A percentile compares a stretch with the other conserved stretches of the same genome.
These are phyloP conservation scores for Kluyveromyces wickerhamii DNA, from an alignment of 805 yeast species.

Conservation along the genomic window DNA sequence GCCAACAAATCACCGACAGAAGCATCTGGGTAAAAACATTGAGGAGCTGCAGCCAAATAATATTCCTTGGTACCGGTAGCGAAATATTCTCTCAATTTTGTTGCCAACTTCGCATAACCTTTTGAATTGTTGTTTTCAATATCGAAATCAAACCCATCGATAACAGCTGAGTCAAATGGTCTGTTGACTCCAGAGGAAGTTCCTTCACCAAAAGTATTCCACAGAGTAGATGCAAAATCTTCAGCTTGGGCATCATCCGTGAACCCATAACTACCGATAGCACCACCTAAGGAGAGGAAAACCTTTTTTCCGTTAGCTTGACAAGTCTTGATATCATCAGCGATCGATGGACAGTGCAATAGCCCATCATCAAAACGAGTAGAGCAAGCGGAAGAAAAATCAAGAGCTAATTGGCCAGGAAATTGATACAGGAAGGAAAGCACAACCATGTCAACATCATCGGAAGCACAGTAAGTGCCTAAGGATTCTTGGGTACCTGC, in stretches of 20 bases:
- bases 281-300: constrained; percentile 69
- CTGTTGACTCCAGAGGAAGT: constrained; percentile 40
- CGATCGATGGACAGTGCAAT: constrained; percentile 47
- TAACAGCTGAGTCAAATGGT: constrained; percentile 62
- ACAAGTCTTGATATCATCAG: constrained; percentile 63
- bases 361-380: constrained; percentile 33
- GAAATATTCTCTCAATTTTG: constrained; percentile 42
- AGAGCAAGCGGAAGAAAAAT: constrained; percentile 51
- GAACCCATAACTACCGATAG: constrained; percentile 76
- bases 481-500: constrained; percentile 45
- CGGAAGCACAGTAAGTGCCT: constrained; percentile 55
- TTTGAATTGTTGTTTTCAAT: constrained; percentile 56
- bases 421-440: constrained; percentile 63
- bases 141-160: constrained; percentile 94
- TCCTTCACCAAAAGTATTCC: constrained; percentile 60
- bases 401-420: constrained; percentile 41
- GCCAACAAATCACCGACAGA: constrained; percentile 50
- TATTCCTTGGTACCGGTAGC: constrained; percentile 50
- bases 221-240: constrained; percentile 48
- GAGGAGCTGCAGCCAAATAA: constrained; percentile 86
- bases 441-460: constrained; percentile 62
- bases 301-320: constrained; percentile 74
- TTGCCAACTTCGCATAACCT: constrained; percentile 63
- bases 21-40: constrained; percentile 82
- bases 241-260: constrained; percentile 72